Conservation (phyloP, 2,329 filamentous ascomycete species). For the Colletotrichum shisoi region DNA sequence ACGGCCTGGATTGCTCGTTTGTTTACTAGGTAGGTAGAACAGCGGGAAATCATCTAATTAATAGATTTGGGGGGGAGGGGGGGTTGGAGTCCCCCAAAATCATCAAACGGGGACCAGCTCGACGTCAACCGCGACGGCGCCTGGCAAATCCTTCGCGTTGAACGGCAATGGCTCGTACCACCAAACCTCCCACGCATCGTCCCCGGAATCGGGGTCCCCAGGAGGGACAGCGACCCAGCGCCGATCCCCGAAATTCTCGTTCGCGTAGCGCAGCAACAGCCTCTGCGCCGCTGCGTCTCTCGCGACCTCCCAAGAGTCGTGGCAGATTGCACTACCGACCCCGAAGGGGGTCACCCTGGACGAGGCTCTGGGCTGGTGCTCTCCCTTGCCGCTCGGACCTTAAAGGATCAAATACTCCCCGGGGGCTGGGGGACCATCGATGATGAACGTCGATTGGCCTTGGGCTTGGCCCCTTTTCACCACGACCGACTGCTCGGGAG, state of each 20-base stretch:
- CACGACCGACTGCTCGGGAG: not conserved
- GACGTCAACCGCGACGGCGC: not conserved
- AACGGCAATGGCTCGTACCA: constrained; percentile 7
- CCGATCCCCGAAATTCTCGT: not conserved
- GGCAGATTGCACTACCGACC: not conserved
- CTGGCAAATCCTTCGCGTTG: constrained; percentile 2
- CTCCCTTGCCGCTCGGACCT: constrained; percentile 9
- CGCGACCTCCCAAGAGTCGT: constrained; percentile 6
- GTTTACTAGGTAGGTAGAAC: not conserved
- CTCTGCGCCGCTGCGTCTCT: not conserved
- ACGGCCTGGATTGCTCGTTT: not conserved
- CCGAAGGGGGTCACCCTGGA: not conserved
- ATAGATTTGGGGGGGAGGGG: too few relatives aligned
- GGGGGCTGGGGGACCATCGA: not conserved
- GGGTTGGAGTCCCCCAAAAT: too few relatives aligned
- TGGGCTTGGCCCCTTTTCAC: constrained; percentile 4
- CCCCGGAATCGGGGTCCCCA: not conserved
- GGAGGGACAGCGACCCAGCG: constrained; percentile 4
- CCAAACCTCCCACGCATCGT: not conserved
- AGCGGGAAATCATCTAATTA: too few relatives aligned
- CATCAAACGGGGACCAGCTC: not conserved
- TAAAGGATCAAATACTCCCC: not conserved
- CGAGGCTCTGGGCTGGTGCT: constrained; percentile 3
- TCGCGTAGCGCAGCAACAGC: constrained; percentile 3
- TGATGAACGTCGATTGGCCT: not conserved